Conservation (phyloP, 495 filamentous ascomycete genomes). For the Opeltia flavorubescens region DNA sequence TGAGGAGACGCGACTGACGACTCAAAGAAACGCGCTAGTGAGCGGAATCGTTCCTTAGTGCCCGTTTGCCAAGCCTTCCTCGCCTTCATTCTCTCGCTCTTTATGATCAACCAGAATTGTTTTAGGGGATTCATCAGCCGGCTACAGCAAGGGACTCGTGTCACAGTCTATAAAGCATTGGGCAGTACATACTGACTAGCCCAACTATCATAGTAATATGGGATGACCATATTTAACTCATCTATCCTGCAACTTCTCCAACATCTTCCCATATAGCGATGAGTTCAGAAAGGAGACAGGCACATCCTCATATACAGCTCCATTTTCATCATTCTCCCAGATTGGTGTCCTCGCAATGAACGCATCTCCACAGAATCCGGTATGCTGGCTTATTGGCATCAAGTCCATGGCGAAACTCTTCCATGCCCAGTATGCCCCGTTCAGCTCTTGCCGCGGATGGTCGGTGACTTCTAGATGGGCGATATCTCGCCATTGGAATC, state of each 20-base stretch:
- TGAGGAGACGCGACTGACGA: too few relatives aligned
- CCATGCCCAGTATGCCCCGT: conserved; percentile 6
- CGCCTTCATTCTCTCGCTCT: too few relatives aligned
- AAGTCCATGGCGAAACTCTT: conserved; percentile 9
- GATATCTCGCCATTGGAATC: conserved; percentile 7
- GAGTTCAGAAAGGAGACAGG: background rate
- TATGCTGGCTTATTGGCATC: conserved; percentile 3
- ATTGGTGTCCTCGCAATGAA: conserved; percentile 1
- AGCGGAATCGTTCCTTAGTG: too few relatives aligned
- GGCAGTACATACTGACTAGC: too few relatives aligned
- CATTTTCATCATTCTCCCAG: conserved; percentile 1
- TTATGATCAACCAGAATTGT: too few relatives aligned
- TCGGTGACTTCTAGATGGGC: conserved; percentile 1
- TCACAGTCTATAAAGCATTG: too few relatives aligned
- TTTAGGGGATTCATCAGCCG: too few relatives aligned
- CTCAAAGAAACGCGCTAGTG: too few relatives aligned
- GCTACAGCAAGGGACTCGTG: too few relatives aligned
- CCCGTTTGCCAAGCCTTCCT: too few relatives aligned
- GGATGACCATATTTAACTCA: too few relatives aligned
- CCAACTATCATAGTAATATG: too few relatives aligned
- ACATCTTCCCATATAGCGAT: background rate
- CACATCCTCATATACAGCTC: conserved; percentile 1
- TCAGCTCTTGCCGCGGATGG: conserved; percentile 5
- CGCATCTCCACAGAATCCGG: conserved; percentile 5
- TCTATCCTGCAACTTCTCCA: background rate